Evolutionary conservation across 768 basidiomycete species (phyloP), one percentile per base, ranked within the genome.

Genomic region (Kwoniella newhampshirensis): DNA sequence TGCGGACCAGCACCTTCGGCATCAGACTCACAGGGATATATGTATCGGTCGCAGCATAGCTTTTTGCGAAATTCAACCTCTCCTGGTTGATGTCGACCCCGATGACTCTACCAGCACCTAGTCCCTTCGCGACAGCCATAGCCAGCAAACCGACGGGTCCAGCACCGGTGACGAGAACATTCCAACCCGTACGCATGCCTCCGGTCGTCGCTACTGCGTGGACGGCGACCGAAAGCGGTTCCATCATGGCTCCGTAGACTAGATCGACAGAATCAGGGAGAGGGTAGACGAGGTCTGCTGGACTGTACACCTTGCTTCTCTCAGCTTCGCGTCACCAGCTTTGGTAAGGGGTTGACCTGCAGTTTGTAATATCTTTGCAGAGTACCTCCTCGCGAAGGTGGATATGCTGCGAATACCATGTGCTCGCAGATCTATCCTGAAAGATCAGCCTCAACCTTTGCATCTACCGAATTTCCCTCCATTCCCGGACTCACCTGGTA

Each of bases 181-280:
- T 85, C 71, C 91, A 85, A 66, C 84, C 85, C 35, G 87, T 81
- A 45, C 82, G 82, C 74, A 96, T 80, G 25, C 80, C 79, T 18
- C 86, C 92, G 27, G 92, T 80, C 63, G 82, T 88, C 50, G 84
- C 81, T 27, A 96, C 87, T 0, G 91, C 87, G 76, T 97, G 93
- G 12, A 96, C 83, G 3, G 85, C 94, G 23, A 97, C 94, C 21
- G 93, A 85, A 37, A 97, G 83, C 4, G 94, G 94, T 75, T 97
- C 94, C 80, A 96, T 91, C 89, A 97, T 88, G 5, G 94, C 92
- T 28, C 93, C 94, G 73, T 98, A 92, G 76, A 94, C 93, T 13
- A 94, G 83, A 18, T 86, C 83, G 45, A 97, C 84, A 70, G 84
- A 81, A n/a, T 86, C 83, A 2, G 91, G 91, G 12, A 98, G 84